Percentiles rank a stretch among this genome's conserved stretches.
Conservation (phyloP, 345 rosid species). For the Pistacia integerrima region DNA sequence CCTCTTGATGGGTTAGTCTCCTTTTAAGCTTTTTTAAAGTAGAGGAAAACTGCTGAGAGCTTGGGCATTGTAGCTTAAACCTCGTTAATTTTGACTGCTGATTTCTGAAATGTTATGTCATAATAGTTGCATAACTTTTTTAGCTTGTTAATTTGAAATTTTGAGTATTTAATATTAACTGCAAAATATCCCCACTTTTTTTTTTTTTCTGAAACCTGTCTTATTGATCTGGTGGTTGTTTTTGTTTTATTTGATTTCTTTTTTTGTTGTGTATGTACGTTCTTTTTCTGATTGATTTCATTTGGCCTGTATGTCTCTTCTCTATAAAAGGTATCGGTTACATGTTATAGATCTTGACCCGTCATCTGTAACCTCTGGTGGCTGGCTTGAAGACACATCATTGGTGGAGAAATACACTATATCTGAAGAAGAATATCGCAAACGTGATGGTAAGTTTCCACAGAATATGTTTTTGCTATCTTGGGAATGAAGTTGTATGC, state of each 20-base stretch:
- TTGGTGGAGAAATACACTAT: conserved; percentile 80
- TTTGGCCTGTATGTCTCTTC: neutral
- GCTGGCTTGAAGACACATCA: conserved; percentile 96
- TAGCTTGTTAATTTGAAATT: too few species aligned
- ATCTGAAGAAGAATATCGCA: conserved; percentile 79
- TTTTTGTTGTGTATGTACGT: neutral
- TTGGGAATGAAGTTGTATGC: too few species aligned
- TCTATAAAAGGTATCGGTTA: conserved; percentile 60
- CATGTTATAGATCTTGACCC: conserved; percentile 87
- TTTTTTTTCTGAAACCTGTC: neutral
- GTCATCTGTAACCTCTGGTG: conserved; percentile 85
- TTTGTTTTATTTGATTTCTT: neutral
- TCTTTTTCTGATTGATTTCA: neutral
- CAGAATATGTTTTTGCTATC: neutral
- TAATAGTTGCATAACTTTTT: too few species aligned
- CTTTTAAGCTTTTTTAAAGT: too few species aligned
- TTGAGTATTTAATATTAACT: too few species aligned
- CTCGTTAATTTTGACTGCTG: too few species aligned
- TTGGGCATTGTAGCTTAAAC: too few species aligned
- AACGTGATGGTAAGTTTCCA: conserved; percentile 56
- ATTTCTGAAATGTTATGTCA: too few species aligned
- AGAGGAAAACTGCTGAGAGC: too few species aligned
- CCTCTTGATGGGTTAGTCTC: conserved; percentile 67
- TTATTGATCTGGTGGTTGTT: neutral
- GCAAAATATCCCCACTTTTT: neutral